Evolutionary conservation across 306 rosid genomes (phyloP).

Genomic region (Abrus precatorius): DNA sequence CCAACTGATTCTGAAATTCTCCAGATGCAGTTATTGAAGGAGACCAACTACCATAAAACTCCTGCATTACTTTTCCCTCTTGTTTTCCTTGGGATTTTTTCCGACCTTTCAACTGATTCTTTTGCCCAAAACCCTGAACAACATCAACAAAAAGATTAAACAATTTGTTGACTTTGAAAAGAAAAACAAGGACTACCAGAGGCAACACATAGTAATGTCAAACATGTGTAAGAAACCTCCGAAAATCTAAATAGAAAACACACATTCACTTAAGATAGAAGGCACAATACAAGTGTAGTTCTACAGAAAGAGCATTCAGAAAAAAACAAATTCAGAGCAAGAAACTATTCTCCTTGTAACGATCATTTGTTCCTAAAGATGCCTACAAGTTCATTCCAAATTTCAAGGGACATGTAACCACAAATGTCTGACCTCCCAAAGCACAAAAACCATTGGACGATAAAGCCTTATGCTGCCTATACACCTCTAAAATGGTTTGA

Average conservation of each 20-base stretch:
- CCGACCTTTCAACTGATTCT: constrained; percentile 55
- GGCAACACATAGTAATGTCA: neutral
- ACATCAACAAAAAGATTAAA: neutral
- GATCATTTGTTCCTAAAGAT: neutral
- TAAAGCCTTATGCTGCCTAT: neutral
- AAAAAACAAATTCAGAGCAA: neutral
- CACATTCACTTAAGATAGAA: neutral
- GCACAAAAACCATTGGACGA: neutral
- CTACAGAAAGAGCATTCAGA: neutral
- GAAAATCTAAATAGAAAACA: neutral
- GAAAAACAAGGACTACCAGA: constrained; percentile 5
- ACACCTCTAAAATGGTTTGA: neutral
- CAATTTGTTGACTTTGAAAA: neutral
- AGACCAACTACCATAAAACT: constrained; percentile 62
- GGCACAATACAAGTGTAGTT: neutral
- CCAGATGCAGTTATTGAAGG: constrained; percentile 50
- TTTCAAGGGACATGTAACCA: neutral
- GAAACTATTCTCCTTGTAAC: neutral
- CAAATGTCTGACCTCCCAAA: neutral
- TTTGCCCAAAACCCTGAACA: constrained; percentile 60
- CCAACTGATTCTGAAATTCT: constrained; percentile 63
- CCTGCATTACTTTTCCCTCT: constrained; percentile 54
- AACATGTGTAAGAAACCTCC: neutral
- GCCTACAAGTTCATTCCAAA: neutral
- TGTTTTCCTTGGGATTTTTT: constrained; percentile 57